Evolutionary conservation across 192 early-diverging fungal genomes (phyloP).

Genomic region (Irineochytrium annulatum): DNA sequence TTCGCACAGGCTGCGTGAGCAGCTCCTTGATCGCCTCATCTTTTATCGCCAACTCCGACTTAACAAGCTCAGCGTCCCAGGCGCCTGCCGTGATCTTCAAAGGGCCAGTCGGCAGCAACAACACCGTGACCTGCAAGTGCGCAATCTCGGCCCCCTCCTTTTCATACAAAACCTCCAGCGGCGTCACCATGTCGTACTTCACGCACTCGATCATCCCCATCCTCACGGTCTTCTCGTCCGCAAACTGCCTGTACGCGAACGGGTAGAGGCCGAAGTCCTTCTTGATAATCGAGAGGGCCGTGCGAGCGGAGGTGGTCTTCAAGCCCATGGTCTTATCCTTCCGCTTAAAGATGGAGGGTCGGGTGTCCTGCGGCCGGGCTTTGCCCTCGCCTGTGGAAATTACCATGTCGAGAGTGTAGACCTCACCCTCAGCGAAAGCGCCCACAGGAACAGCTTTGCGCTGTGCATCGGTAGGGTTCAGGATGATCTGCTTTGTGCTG

Average conservation of each 20-base stretch:
- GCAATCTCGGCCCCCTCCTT: conserved; percentile 75
- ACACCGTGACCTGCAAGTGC: conserved; percentile 88
- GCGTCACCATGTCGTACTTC: conserved; percentile 73
- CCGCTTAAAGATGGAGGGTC: conserved; percentile 88
- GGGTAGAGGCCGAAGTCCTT: conserved; percentile 81
- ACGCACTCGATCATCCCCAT: conserved; percentile 89
- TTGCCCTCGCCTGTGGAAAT: conserved; percentile 81
- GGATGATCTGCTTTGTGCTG: conserved; percentile 86
- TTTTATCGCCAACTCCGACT: conserved; percentile 83
- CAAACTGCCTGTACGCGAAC: conserved; percentile 79
- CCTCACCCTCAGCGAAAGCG: conserved; percentile 85
- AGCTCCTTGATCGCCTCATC: conserved; percentile 74
- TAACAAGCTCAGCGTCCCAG: conserved; percentile 71
- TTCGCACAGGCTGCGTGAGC: conserved; percentile 43
- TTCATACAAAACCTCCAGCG: conserved; percentile 82
- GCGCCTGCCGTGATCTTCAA: conserved; percentile 55
- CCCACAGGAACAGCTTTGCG: conserved; percentile 66
- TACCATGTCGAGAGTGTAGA: conserved; percentile 88
- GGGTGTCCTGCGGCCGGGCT: conserved; percentile 57
- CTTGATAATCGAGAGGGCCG: conserved; percentile 67
- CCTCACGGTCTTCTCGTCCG: conserved; percentile 87
- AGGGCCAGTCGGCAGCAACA: conserved; percentile 84
- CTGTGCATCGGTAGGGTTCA: conserved; percentile 77
- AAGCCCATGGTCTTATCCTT: conserved; percentile 72
- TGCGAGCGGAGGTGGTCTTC: conserved; percentile 83